Evolutionary conservation across 2,329 filamentous ascomycete genomes (phyloP), one percentile per base, ranked within the genome.

Genomic region (Aspergillus sp.): DNA sequence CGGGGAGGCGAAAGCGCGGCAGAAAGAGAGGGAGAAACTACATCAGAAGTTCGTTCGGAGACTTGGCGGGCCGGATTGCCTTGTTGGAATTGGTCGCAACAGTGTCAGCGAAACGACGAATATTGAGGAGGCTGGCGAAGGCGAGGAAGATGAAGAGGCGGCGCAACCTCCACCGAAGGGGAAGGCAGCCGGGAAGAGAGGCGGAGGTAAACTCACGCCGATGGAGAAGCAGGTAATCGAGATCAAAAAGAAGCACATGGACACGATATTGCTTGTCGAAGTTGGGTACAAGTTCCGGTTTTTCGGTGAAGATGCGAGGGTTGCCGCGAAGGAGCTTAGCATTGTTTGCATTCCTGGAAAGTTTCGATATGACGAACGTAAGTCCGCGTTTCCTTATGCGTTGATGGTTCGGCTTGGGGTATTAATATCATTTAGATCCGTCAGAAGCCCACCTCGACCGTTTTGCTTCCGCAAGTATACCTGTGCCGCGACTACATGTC

Each of bases 251-350:
- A 90, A 93, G 66, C 88, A 98, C 71, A 83, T 91, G 78, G 95
- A 98, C 70, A 95, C 93, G 0, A 68, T 99, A 19, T 81, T 99
- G 33, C 90, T 98, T 12, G 87, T 98, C 52, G 93, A 99, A 73
- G 95, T 98, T 8, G 95, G 95, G 51, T 99, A 99, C 78, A 99
- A 99, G 73, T 99, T 96, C 76, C 88, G 90, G 35, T 96, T 99
- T 78, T 96, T 96, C 70, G 95, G 95, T 11, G 93, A 98, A 68
- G 95, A 99, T 78, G 95, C 95, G 8, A 85, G 92, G 53, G 85
- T 87, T 54, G 95, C 93, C 4, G 90, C 93, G 12, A 96, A 93
- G 73, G 91, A 93, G 72, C 81, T 99, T 49, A 90, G 91, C 59
- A 97, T 99, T 65, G 90, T 99, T 40, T 99, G 95, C 73, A 97